Evolutionary conservation across 305 asterid genomes (phyloP).

Genomic region (Fraxinus ornus): DNA sequence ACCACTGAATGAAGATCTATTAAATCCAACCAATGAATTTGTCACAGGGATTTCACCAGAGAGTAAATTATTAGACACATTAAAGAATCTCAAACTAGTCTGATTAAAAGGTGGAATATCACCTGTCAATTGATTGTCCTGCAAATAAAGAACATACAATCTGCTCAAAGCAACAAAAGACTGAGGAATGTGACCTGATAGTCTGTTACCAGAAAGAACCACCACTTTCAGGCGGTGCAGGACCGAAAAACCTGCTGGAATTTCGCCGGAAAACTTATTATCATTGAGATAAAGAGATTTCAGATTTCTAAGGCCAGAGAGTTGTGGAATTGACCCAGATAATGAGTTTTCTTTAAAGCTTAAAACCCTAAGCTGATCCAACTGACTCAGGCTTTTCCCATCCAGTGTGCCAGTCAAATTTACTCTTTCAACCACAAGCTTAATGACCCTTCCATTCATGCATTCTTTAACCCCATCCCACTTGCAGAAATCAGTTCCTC

Average conservation of each 20-base stretch:
- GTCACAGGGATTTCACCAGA: conserved; percentile 65
- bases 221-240: conserved; percentile 73
- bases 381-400: conserved; percentile 53
- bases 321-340: conserved; percentile 68
- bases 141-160: conserved; percentile 65
- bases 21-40: conserved; percentile 40
- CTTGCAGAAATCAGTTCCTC: conserved; percentile 44
- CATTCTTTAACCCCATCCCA: conserved; percentile 89
- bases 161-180: conserved; percentile 41
- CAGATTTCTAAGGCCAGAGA: conserved; percentile 65
- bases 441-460: conserved; percentile 66
- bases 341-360: conserved; percentile 72
- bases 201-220: conserved; percentile 54
- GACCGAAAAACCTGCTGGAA: conserved; percentile 49
- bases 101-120: conserved; percentile 69
- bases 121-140: conserved; percentile 66
- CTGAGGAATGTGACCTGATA: conserved; percentile 62
- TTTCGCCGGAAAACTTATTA: conserved; percentile 58
- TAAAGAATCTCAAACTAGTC: conserved; percentile 62
- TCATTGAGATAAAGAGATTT: conserved; percentile 68
- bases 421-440: conserved; percentile 72
- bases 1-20: conserved; percentile 51
- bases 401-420: conserved; percentile 67
- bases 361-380: conserved; percentile 81
- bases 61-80: conserved; percentile 67